Conservation (phyloP, 1,139 yeast species). For the Yamadazyma diddensiae region DNA sequence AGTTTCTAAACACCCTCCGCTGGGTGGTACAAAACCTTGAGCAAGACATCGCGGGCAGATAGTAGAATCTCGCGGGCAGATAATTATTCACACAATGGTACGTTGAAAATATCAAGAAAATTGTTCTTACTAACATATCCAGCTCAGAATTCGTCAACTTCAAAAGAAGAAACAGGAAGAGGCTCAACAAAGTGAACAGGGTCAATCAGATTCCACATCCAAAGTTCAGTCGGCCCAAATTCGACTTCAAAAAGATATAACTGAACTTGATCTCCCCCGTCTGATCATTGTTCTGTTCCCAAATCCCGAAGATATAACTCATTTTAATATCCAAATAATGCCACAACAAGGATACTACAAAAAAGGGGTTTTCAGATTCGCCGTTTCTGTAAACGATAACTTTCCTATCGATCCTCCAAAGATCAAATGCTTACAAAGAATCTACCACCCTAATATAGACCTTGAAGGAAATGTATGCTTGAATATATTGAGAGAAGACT, state of each 20-base stretch:
- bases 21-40: no score
- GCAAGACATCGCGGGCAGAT: no score
- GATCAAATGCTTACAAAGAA: conserved; percentile 65
- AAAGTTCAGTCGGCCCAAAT: conserved; percentile 52
- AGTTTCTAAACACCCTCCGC: no score
- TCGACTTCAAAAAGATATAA: conserved; percentile 59
- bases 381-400: conserved; percentile 60
- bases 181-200: conserved; percentile 20
- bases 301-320: conserved; percentile 55
- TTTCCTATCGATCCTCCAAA: conserved; percentile 95
- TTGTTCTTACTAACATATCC: conserved; percentile 7
- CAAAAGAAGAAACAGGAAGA: conserved; percentile 57
- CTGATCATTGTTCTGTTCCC: conserved; percentile 59
- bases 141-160: conserved; percentile 57
- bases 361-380: conserved; percentile 67
- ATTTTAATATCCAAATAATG: conserved; percentile 54
- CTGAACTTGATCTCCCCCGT: conserved; percentile 66
- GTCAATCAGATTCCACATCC: conserved; percentile 5
- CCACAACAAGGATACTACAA: conserved; percentile 84
- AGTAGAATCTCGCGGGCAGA: no score
- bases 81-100: no score
- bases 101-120: no score
- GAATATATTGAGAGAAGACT: conserved; percentile 87
- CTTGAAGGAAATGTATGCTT: conserved; percentile 87
- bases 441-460: conserved; percentile 94